Evolutionary conservation across 1,284 basidiomycete species (phyloP).

Genomic region (Fomes fomentarius): DNA sequence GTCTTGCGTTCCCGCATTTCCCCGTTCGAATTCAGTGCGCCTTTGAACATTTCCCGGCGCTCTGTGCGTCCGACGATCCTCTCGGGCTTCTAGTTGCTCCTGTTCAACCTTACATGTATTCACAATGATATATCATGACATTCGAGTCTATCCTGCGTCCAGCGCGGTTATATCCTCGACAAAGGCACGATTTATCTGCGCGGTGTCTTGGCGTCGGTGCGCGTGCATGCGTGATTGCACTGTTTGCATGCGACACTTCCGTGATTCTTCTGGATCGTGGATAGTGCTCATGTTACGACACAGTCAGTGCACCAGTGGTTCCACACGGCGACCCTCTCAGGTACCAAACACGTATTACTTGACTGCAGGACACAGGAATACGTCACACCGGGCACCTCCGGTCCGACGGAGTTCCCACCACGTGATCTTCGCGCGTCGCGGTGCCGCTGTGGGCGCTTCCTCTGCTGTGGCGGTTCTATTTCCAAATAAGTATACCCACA

Average conservation of each 20-base stretch:
- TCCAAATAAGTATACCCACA: no score
- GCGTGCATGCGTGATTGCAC: not conserved
- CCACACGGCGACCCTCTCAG: no score
- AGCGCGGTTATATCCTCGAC: not conserved
- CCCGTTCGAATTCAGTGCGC: conserved; percentile 13
- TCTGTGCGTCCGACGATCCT: not conserved
- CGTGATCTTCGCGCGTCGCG: no score
- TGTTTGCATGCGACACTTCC: not conserved
- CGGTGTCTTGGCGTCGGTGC: conserved; percentile 1
- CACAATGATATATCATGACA: not conserved
- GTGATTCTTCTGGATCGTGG: not conserved
- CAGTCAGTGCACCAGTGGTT: no score
- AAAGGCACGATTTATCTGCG: conserved; percentile 7
- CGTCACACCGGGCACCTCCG: no score
- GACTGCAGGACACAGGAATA: no score
- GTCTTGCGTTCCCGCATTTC: conserved; percentile 20
- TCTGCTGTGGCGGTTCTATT: not conserved
- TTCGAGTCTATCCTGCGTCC: not conserved
- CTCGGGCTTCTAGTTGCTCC: no score
- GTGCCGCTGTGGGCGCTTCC: not conserved
- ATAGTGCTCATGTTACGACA: not conserved
- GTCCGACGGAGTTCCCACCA: no score
- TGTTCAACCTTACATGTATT: not conserved
- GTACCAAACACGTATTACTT: no score
- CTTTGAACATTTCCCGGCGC: not conserved